Evolutionary conservation across 345 rosid species (phyloP), one percentile per base, ranked within the genome.

Genomic region (Brassica juncea): DNA sequence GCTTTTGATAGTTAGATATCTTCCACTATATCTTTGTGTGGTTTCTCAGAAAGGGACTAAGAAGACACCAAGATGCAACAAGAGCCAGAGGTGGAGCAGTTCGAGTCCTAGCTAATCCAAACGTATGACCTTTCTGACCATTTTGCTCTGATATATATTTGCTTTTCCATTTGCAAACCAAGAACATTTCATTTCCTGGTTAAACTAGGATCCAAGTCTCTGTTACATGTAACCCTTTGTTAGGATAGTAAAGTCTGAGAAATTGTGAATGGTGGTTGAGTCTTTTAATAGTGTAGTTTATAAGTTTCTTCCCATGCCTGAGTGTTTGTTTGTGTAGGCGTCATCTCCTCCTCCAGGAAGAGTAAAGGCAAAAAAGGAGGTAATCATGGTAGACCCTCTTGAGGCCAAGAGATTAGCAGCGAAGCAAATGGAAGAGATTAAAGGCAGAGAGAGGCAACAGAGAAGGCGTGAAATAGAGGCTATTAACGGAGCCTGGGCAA

Each of bases 401-500:
- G 97, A 94, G 64, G 99, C 99, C 39, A 94, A 92, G 83, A 80
- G 82, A 74, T 82, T 94, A 76, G 99, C 98, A 23, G 86, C 84
- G 11, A 88, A 87, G 72, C 93, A 92, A 81, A 84, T 91, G 91
- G 87, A 83, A 75, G 78, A 79, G 78, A 86, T 92, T 49, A 76
- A 57, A 87, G 92, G 86, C 47, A 89, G 83, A 79, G 93, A 90
- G 77, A 92, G 81, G 60, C 64, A 84, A 52, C 81, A 94, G 94
- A 90, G 92, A 77, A 84, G 84, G 71, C 92, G 92, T 19, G 83
- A 79, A 84, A 89, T 90, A 68, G 99, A 94, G 74, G 97, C 99
- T 15, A 90, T 92, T 57, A 92, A 91, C 30, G 99, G 98, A 66
- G 92, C 97, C 0, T 94, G 97, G 97, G 97, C 97, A 35, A 86